Evolutionary conservation across 495 filamentous ascomycete species (phyloP), one percentile per base, ranked within the genome.

Genomic region (Aspergillus kassunensis): DNA sequence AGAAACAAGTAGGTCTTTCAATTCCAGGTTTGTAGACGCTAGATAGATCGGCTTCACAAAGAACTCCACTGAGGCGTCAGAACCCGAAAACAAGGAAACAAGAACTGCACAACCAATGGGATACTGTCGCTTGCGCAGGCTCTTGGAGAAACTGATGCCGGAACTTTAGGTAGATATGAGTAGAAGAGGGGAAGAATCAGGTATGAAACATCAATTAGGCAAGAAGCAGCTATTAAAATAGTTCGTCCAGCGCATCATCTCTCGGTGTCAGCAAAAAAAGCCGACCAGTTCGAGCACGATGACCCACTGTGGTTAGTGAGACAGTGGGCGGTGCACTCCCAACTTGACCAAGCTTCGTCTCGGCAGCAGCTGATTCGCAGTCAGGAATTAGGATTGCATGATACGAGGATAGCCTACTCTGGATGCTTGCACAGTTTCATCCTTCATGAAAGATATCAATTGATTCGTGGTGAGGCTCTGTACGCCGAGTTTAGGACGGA

Each of bases 201-300:
- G 20, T 18, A 21, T 23, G 15, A 34, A 20, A 30, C 7, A 51
- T 57, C 55, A 51, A 50, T 56, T n/a, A 51, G 61, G 54, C 34
- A 55, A 42, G 9, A 54, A 23, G 43, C 35, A 25, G 30, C 49
- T 19, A 46, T 35, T 51, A 34, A 44, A 29, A 44, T 54, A 40
- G 53, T 25, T 58, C 51, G 55, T 49, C 48, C 43, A 31, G 48
- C 49, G 19, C 49, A 52, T 36, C 49, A 39, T 30, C 15, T 10
- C 23, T 7, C 15, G 29, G 15, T 47, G 44, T 36, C 37, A 42
- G 39, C 37, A 25, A 30, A 16, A 44, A 30, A 8, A 18, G 42
- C 16, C 27, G 27, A 45, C 24, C 24, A 27, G 24, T 9, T n/a
- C n/a, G n/a, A n/a, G n/a, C n/a, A n/a, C n/a, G n/a, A n/a, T 33